Conservation (phyloP, 768 basidiomycete species). For the Jaapia argillacea region DNA sequence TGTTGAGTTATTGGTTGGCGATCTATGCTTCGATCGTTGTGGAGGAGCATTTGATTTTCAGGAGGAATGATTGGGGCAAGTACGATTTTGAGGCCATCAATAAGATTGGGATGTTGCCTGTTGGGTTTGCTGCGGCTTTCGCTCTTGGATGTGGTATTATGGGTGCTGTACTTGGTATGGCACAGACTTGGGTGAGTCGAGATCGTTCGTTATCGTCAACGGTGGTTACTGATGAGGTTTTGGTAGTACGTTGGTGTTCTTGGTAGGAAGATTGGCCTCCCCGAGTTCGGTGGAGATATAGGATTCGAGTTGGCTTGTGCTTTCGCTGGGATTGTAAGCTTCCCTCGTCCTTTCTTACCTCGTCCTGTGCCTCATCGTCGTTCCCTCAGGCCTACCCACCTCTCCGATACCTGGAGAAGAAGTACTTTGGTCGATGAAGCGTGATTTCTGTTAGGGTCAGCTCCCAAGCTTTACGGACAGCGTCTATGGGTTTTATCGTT, state of each 20-base stretch:
- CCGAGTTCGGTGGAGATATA: slow-evolving; percentile 15
- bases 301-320: slow-evolving; percentile 18
- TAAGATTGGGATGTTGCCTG: not conserved
- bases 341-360: not conserved
- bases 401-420: not conserved
- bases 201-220: not conserved
- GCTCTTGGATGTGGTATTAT: slow-evolving; percentile 20
- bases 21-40: slow-evolving; percentile 25
- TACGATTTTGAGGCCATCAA: slow-evolving; percentile 14
- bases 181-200: slow-evolving; percentile 9
- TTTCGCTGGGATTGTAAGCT: slow-evolving; percentile 11
- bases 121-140: slow-evolving; percentile 21
- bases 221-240: not conserved
- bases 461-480: too few relatives aligned
- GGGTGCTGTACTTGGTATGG: slow-evolving; percentile 22
- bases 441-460: too few relatives aligned
- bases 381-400: not conserved
- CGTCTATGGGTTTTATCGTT: too few relatives aligned
- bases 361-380: not conserved
- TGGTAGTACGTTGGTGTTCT: slow-evolving; percentile 4
- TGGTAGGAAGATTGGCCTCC: slow-evolving; percentile 4
- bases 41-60: slow-evolving; percentile 30
- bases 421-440: slow-evolving; percentile 1
- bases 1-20: slow-evolving; percentile 27
- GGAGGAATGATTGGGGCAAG: slow-evolving; percentile 14